These are phyloP conservation scores for Diutina catenulata DNA, from an alignment of 1,139 yeast genomes.

Conservation along the genomic window DNA sequence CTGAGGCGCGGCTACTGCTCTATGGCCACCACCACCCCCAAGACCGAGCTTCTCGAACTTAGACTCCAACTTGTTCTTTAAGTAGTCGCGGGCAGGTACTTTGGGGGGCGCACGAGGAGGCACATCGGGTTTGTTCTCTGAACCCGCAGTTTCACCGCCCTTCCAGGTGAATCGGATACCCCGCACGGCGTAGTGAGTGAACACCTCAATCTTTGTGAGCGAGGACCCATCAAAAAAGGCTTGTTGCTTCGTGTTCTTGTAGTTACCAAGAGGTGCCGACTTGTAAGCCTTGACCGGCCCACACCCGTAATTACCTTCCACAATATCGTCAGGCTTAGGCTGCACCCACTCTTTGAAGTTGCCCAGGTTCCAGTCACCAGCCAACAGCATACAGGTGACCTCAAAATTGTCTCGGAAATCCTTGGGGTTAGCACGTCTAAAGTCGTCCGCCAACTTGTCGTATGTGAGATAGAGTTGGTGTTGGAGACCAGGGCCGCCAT, in stretches of 20 bases:
- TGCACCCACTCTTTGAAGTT: conserved; percentile 15
- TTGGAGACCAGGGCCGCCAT: conserved; percentile 53
- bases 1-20: too few relatives aligned
- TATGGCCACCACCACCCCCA: not conserved
- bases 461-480: conserved; percentile 38
- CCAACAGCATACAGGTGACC: conserved; percentile 35
- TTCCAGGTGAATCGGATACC: conserved; percentile 37
- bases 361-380: conserved; percentile 24
- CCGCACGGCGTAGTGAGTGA: conserved; percentile 68
- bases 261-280: conserved; percentile 31
- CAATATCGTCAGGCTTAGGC: conserved; percentile 11
- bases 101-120: conserved; percentile 21
- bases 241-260: conserved; percentile 13
- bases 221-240: conserved; percentile 20
- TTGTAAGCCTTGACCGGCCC: conserved; percentile 31
- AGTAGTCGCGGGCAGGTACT: conserved; percentile 37
- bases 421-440: conserved; percentile 14
- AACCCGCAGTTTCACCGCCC: not conserved
- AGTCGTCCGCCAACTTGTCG: conserved; percentile 30
- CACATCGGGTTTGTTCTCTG: not conserved
- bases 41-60: not conserved
- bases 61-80: conserved; percentile 17
- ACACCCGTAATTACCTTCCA: conserved; percentile 32
- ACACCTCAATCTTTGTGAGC: conserved; percentile 42
- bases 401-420: conserved; percentile 27